These are phyloP conservation scores for Penicillium paxilli DNA, from an alignment of 495 filamentous ascomycete genomes.

Conservation along the genomic window DNA sequence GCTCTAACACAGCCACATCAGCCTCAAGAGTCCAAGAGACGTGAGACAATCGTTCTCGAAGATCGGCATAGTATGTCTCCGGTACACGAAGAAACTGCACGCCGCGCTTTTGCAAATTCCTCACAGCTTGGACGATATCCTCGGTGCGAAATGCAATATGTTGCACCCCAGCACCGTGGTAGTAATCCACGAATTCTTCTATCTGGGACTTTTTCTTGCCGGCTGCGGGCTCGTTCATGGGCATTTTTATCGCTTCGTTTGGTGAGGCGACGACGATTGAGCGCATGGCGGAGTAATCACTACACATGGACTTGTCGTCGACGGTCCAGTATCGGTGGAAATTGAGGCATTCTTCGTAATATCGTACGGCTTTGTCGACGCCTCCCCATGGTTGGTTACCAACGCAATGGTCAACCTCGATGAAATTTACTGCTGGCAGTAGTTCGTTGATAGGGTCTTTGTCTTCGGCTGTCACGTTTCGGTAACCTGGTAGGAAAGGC, in stretches of 20 bases:
- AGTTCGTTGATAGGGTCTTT: conserved; percentile 41
- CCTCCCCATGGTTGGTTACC: conserved; percentile 81
- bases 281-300: conserved; percentile 77
- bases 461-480: conserved; percentile 27
- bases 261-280: conserved; percentile 75
- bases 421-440: conserved; percentile 56
- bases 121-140: conserved; percentile 67
- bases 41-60: conserved; percentile 56
- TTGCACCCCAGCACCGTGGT: conserved; percentile 75
- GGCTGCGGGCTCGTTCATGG: conserved; percentile 82
- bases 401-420: conserved; percentile 81
- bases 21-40: conserved; percentile 53
- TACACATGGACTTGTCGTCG: conserved; percentile 75
- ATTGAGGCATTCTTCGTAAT: conserved; percentile 67
- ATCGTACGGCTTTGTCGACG: conserved; percentile 70
- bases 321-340: conserved; percentile 90
- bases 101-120: conserved; percentile 62
- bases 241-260: conserved; percentile 79
- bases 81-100: conserved; percentile 80
- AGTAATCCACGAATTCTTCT: conserved; percentile 78
- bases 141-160: conserved; percentile 77
- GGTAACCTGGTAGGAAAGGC: conserved; percentile 74
- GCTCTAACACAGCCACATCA: conserved; percentile 64
- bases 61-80: conserved; percentile 66
- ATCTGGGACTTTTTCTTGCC: conserved; percentile 80